Conservation (phyloP, 1,139 yeast species). For the Zygosaccharomyces sapae region DNA sequence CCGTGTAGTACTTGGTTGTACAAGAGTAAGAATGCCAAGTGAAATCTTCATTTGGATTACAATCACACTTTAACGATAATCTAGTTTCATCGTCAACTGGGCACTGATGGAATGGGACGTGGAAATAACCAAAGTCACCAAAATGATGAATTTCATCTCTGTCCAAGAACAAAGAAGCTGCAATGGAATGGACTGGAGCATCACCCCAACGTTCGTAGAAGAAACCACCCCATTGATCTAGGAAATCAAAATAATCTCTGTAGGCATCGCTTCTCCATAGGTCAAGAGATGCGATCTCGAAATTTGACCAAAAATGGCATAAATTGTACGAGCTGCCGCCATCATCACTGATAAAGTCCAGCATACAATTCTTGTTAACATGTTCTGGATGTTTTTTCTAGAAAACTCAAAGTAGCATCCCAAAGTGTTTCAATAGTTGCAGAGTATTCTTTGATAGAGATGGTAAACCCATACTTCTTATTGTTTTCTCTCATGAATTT, state of each 20-base stretch:
- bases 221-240: constrained; percentile 80
- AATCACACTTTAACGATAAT: constrained; percentile 55
- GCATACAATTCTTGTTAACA: constrained; percentile 47
- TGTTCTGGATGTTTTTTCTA: constrained; percentile 46
- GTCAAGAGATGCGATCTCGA: constrained; percentile 75
- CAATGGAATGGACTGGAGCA: constrained; percentile 87
- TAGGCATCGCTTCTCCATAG: constrained; percentile 73
- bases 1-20: constrained; percentile 65
- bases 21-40: constrained; percentile 87
- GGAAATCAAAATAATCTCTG: constrained; percentile 59
- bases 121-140: constrained; percentile 78
- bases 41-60: constrained; percentile 72
- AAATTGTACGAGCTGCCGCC: constrained; percentile 66
- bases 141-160: constrained; percentile 69
- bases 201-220: constrained; percentile 97
- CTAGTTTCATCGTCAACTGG: constrained; percentile 63
- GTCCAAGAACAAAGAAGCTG: constrained; percentile 67
- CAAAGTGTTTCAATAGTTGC: constrained; percentile 60
- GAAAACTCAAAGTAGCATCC: constrained; percentile 53
- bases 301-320: constrained; percentile 93
- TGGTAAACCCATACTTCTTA: constrained; percentile 61
- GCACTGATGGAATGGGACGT: constrained; percentile 77
- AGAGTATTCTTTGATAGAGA: constrained; percentile 57
- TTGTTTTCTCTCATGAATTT: constrained; percentile 57
- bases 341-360: constrained; percentile 68